Evolutionary conservation across 2,329 filamentous ascomycete genomes (phyloP), one percentile per base, ranked within the genome.

Genomic region (Penicillium psychrosexuale): DNA sequence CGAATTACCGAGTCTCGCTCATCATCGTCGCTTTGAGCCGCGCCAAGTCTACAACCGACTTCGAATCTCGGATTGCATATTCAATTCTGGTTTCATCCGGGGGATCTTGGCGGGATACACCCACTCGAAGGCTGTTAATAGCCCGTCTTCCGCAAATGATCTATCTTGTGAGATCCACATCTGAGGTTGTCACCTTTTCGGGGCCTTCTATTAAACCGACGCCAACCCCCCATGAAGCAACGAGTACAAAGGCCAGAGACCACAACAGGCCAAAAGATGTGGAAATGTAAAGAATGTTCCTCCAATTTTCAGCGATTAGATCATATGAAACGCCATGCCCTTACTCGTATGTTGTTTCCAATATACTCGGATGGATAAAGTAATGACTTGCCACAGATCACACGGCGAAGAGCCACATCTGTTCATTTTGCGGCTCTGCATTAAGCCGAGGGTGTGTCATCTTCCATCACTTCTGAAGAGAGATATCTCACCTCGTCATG

Each of bases 371-470:
- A 9, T 8, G 15, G 8, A 8, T 24, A 51, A 1, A 8, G 36
- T 48, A 19, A 51, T 22, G 22, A n/a, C 33, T 6, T 33, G 13
- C 33, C 22, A n/a, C 30, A 69, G 67, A 67, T 44, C 60, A 55
- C n/a, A 51, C 58, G 1, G 53, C 56, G 13, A 61, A 50, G 30
- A 60, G 48, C 9, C 61, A 65, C 37, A 33, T 44, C 19, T 68
- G 66, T 47, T 56, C 50, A 19, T 69, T 69, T 47, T 69, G 66
- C 47, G 55, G 55, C 36, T 60, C 64, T 33, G 24, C 56, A 6
- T 68, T 68, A 53, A 67, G 63, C 47, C 61, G 64, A 61, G 59
- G 63, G 65, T 68, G 53, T 36, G 66, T 63, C 30, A 39, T 27
- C 19, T 36, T 45, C 33, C 19, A 46, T 51, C 37, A 15, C 8